Conservation (phyloP, 495 filamentous ascomycete species). For the Sphaerosporella brunnea region DNA sequence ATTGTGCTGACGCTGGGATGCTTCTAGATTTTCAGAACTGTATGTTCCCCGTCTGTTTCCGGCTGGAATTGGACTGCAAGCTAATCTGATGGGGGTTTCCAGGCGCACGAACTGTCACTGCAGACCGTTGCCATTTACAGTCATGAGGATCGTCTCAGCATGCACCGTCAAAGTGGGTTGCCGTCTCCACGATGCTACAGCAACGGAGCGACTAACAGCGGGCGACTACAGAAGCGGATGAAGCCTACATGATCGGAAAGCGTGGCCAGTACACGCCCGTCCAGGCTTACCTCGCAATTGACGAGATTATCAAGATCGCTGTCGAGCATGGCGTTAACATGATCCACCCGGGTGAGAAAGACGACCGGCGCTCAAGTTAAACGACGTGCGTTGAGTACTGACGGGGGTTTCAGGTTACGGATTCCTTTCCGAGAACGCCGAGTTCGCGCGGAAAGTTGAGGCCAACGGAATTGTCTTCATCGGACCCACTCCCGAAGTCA, state of each 20-base stretch:
- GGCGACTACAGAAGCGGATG: slow-evolving; percentile 58
- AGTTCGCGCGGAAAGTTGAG: slow-evolving; percentile 87
- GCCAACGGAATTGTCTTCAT: slow-evolving; percentile 88
- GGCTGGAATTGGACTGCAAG: neutral
- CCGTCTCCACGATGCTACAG: neutral
- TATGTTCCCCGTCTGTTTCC: slow-evolving; percentile 32
- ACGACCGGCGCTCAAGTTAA: neutral
- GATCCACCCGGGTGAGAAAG: slow-evolving; percentile 67
- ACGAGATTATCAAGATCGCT: slow-evolving; percentile 98
- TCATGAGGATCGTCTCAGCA: slow-evolving; percentile 92
- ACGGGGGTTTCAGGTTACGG: slow-evolving; percentile 56
- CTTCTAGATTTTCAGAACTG: slow-evolving; percentile 79
- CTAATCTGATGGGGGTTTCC: neutral
- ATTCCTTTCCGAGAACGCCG: slow-evolving; percentile 93
- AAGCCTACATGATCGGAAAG: slow-evolving; percentile 94
- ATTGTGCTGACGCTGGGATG: slow-evolving; percentile 16
- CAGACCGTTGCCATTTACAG: slow-evolving; percentile 95
- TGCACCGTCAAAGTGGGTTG: slow-evolving; percentile 79
- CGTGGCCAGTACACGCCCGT: slow-evolving; percentile 95
- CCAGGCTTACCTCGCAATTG: slow-evolving; percentile 77
- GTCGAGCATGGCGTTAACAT: slow-evolving; percentile 83
- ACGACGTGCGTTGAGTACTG: neutral
- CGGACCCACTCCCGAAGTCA: slow-evolving; percentile 81
- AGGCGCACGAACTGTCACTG: slow-evolving; percentile 91
- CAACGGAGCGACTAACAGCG: neutral